phyloP scores from a whole-genome alignment of 106 monocot genomes.

The Xerophyta viscosa region DNA sequence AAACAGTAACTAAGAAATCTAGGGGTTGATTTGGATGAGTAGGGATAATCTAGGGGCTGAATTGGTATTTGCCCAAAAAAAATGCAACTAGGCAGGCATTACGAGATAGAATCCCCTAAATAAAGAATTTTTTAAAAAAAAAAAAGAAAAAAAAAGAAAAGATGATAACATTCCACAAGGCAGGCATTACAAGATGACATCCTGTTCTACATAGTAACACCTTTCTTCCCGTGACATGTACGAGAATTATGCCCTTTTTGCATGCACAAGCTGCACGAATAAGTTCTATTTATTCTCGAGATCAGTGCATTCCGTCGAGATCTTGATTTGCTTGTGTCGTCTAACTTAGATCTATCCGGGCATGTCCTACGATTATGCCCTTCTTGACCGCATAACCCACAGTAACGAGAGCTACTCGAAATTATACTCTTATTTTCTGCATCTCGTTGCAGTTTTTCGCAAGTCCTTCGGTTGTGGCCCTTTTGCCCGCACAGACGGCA shows the following conservation, averaged over 20 bases:
- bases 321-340: background rate
- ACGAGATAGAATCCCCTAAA: too few relatives aligned
- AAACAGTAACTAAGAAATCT: too few relatives aligned
- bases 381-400: slow-evolving; percentile 38
- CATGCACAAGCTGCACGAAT: slow-evolving; percentile 45
- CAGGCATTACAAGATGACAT: too few relatives aligned
- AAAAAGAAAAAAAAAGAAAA: too few relatives aligned
- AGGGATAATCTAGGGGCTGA: too few relatives aligned
- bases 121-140: too few relatives aligned
- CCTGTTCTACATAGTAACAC: too few relatives aligned
- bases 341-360: slow-evolving; percentile 2
- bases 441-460: slow-evolving; percentile 22
- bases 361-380: slow-evolving; percentile 71
- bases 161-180: too few relatives aligned
- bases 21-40: too few relatives aligned
- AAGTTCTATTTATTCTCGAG: slow-evolving; percentile 20
- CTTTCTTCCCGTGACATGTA: slow-evolving; percentile 45
- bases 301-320: background rate
- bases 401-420: slow-evolving; percentile 10
- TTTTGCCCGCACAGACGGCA: slow-evolving; percentile 52
- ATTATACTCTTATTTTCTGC: slow-evolving; percentile 3
- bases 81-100: too few relatives aligned
- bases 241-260: slow-evolving; percentile 63
- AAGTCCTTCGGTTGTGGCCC: slow-evolving; percentile 70
- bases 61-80: too few relatives aligned